A percentile compares a stretch with the other conserved stretches of the same genome.
These are phyloP conservation scores for Fomes fomentarius DNA, from an alignment of 1,284 basidiomycete species.

Conservation along the genomic window DNA sequence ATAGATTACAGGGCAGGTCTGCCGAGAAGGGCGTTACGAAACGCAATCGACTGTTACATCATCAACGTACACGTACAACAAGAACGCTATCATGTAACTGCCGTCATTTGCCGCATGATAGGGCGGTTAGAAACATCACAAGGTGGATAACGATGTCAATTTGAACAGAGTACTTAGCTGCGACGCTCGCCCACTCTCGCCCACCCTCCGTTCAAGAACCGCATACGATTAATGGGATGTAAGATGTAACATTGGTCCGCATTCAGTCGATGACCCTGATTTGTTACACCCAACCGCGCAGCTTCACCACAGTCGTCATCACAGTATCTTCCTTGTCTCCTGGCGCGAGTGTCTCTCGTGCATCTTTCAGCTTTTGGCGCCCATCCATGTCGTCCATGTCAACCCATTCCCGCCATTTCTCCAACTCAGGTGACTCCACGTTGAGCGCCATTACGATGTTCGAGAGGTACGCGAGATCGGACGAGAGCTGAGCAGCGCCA, in stretches of 20 bases:
- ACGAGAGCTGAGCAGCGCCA: slow-evolving; percentile 85
- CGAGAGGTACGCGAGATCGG: slow-evolving; percentile 86
- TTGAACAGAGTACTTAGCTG: too few species aligned
- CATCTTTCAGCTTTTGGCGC: slow-evolving; percentile 40
- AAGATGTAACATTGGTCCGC: neutral
- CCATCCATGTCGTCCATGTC: slow-evolving; percentile 64
- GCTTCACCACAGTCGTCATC: slow-evolving; percentile 16
- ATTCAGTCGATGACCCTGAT: neutral
- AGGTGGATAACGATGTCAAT: too few species aligned
- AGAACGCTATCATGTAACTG: too few species aligned
- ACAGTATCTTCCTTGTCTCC: slow-evolving; percentile 23
- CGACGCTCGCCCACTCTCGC: too few species aligned
- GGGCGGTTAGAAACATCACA: too few species aligned
- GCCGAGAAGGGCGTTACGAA: too few species aligned
- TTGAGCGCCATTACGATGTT: slow-evolving; percentile 93
- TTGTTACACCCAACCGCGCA: slow-evolving; percentile 22
- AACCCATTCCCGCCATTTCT: slow-evolving; percentile 71
- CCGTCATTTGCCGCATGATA: too few species aligned
- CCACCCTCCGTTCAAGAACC: too few species aligned
- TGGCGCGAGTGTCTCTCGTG: slow-evolving; percentile 5
- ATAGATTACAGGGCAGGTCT: too few species aligned
- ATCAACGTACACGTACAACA: too few species aligned
- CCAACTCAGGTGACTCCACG: slow-evolving; percentile 78
- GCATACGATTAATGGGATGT: too few species aligned
- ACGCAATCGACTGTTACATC: too few species aligned